These are phyloP conservation scores for Hortaea werneckii DNA, from an alignment of 2,329 filamentous ascomycete species.

Conservation along the genomic window DNA sequence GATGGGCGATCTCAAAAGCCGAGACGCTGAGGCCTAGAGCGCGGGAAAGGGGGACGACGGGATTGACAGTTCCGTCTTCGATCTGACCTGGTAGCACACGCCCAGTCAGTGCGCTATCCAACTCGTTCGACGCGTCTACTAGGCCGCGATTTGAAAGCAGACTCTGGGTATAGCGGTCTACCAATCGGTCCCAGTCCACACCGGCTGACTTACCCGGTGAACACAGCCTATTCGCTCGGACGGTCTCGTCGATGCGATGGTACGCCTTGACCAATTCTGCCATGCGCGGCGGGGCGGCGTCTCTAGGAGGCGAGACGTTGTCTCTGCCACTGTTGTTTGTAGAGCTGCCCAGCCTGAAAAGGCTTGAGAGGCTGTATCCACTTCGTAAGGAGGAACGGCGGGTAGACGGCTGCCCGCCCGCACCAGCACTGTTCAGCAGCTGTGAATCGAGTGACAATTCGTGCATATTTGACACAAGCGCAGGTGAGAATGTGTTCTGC, in stretches of 20 bases:
- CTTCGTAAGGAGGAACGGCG: constrained; percentile 9
- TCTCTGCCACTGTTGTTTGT: background rate
- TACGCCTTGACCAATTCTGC: constrained; percentile 44
- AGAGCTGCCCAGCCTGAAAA: constrained; percentile 1
- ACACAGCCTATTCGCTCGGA: constrained; percentile 40
- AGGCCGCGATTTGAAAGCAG: background rate
- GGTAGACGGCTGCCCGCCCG: constrained; percentile 3
- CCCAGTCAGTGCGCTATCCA: background rate
- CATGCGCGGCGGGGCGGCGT: constrained; percentile 7
- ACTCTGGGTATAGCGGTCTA: too few relatives aligned
- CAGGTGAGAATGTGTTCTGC: constrained; percentile 18
- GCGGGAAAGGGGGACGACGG: constrained; percentile 17
- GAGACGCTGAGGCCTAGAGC: constrained; percentile 76
- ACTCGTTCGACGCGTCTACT: background rate
- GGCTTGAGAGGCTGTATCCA: constrained; percentile 6
- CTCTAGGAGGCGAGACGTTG: background rate
- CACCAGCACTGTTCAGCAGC: constrained; percentile 5
- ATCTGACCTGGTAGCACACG: background rate
- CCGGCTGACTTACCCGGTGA: constrained; percentile 1
- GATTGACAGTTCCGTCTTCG: constrained; percentile 11
- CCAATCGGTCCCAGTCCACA: background rate
- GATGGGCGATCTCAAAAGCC: constrained; percentile 81
- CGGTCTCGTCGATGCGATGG: constrained; percentile 45
- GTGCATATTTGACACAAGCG: constrained; percentile 20
- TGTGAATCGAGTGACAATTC: constrained; percentile 16